Base-by-base conservation (phyloP, 345 rosid genomes). In the Syzygium oleosum region DNA sequence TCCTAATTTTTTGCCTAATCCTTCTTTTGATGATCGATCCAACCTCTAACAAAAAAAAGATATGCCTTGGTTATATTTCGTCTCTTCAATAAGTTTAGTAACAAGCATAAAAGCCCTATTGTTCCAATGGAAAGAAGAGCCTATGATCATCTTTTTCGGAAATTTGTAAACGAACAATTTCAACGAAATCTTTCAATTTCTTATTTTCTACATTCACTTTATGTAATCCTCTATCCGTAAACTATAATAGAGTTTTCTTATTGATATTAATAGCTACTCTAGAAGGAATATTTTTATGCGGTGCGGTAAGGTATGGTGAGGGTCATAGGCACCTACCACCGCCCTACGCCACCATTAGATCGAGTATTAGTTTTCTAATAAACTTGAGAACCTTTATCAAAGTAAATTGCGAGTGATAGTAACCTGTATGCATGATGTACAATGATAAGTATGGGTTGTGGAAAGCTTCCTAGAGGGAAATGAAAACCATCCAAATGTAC, bases 241-340 rank as follows among this genome's bases (percentile, higher is more conserved):
- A 31, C 14, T 84, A 29, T 51, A 29, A 84, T 8, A 84, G 86
- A 84, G 59, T 84, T 84, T 31, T 49, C 3, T 49, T 25, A 84
- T 52, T 85, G 34, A 68, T 68, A n/a, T 68, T 68, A 52, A n/a
- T 25, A 84, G 54, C 21, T 3, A 52, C 85, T 46, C 12, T 3
- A 84, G 53, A 29, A 25, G 41, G 15, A 54, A 84, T 61, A 86
- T 84, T 86, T 85, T 59, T 95, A 94, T 84, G 85, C 92, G 7
- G 94, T 92, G 84, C 94, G 56, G 23, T 54, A 19, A 54, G 58
- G 58, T 54, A 54, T 1, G 23, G 1, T 7, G 58, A 54, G 19
- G 58, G 58, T 54, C 58, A 34, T 2, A 34, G 3, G 3, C 38
- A 38, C 41, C 41, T 38, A 38, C 41, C 41, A 38, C 3, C 4